These are phyloP conservation scores for Huntiella omanensis DNA, from an alignment of 2,329 filamentous ascomycete genomes.

Conservation along the genomic window DNA sequence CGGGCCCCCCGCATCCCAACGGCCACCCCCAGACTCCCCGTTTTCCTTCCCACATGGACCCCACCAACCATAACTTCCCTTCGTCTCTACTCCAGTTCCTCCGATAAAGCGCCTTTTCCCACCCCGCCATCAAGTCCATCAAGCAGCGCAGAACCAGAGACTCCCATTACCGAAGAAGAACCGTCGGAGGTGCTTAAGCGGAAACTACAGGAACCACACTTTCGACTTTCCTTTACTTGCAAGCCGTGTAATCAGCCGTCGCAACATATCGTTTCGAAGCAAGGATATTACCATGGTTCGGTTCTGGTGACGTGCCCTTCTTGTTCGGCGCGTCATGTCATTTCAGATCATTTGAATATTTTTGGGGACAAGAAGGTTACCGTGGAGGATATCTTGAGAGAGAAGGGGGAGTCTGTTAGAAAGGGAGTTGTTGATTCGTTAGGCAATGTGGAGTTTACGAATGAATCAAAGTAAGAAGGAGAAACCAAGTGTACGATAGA, in stretches of 20 bases:
- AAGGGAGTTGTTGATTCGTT: constrained; percentile 52
- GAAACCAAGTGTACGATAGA: constrained; percentile 2
- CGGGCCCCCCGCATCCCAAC: neutral
- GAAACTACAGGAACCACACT: constrained; percentile 40
- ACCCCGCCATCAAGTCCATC: constrained; percentile 4
- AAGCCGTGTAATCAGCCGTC: constrained; percentile 64
- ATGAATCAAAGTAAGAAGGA: constrained; percentile 16
- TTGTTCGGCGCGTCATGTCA: constrained; percentile 77
- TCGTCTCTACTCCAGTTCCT: neutral
- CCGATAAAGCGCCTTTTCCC: constrained; percentile 1
- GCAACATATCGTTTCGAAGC: constrained; percentile 75
- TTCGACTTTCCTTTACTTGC: constrained; percentile 85
- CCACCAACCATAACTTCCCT: neutral
- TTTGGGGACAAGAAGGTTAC: constrained; percentile 55
- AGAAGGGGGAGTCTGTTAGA: constrained; percentile 57
- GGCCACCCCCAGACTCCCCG: neutral
- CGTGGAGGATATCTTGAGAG: constrained; percentile 57
- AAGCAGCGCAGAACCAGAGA: constrained; percentile 9
- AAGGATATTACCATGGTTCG: constrained; percentile 83
- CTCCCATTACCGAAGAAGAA: neutral
- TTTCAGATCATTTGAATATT: constrained; percentile 69
- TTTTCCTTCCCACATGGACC: neutral
- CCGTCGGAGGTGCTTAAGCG: constrained; percentile 17
- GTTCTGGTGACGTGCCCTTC: constrained; percentile 74
- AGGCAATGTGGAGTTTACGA: constrained; percentile 87